phyloP scores from a whole-genome alignment of 106 monocot species.

The Apostasia ramifera region DNA sequence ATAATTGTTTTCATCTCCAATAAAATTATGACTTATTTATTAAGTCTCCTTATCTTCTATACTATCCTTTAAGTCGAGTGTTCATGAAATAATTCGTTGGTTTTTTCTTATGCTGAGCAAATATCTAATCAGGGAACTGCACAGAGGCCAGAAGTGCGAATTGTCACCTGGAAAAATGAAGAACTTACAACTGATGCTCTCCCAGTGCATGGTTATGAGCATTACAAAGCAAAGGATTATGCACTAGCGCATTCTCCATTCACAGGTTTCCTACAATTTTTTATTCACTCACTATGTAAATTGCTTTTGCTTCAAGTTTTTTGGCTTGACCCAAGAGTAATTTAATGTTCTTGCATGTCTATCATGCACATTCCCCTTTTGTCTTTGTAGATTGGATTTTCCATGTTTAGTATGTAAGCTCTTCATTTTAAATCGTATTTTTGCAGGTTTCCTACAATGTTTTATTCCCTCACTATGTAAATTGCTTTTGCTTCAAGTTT shows the following conservation, averaged over 20 bases:
- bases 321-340: not conserved
- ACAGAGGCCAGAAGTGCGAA: conserved; percentile 83
- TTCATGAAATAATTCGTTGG: not conserved
- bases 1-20: too few relatives aligned
- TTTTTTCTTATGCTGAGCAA: not conserved
- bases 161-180: conserved; percentile 98
- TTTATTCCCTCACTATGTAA: not conserved
- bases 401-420: too few relatives aligned
- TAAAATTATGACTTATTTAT: too few relatives aligned
- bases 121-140: conserved; percentile 61
- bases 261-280: conserved; percentile 36
- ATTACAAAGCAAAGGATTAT: conserved; percentile 98
- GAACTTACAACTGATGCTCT: conserved; percentile 95
- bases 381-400: too few relatives aligned
- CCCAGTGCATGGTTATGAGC: conserved; percentile 92
- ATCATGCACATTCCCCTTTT: too few relatives aligned
- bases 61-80: too few relatives aligned
- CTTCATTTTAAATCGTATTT: too few relatives aligned
- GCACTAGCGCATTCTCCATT: conserved; percentile 93
- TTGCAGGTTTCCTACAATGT: conserved; percentile 15
- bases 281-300: not conserved
- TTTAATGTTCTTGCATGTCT: too few relatives aligned
- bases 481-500: not conserved
- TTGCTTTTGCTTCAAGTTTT: not conserved
- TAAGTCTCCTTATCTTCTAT: too few relatives aligned